Evolutionary conservation across 2,329 filamentous ascomycete species (phyloP).

Genomic region (Fusarium begoniae): DNA sequence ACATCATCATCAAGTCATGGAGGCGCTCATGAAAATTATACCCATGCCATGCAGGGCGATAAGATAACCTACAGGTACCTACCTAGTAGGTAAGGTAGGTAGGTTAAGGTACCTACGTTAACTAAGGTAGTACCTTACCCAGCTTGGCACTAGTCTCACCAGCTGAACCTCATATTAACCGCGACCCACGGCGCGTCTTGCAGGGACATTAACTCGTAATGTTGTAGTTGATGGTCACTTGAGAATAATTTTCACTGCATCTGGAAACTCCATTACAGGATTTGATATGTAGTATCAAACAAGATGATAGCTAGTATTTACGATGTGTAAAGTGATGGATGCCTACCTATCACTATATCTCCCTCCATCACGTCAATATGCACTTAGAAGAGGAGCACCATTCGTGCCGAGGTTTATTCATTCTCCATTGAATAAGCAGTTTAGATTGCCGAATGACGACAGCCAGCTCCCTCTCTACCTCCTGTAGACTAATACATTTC

Average conservation of each 20-base stretch:
- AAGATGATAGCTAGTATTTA: neutral
- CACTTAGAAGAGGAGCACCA: slow-evolving; percentile 3
- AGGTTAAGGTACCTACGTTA: no score
- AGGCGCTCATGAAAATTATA: slow-evolving; percentile 12
- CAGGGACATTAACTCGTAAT: neutral
- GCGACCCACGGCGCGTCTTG: neutral
- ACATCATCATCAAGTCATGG: slow-evolving; percentile 10
- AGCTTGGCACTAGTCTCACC: neutral
- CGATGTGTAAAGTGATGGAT: neutral
- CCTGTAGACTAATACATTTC: neutral
- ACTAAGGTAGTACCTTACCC: neutral
- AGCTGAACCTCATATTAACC: neutral
- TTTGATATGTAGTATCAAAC: neutral
- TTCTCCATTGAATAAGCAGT: neutral
- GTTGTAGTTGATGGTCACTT: neutral
- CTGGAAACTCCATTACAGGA: neutral
- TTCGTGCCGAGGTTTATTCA: slow-evolving; percentile 37
- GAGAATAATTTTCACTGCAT: neutral
- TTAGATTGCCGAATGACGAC: slow-evolving; percentile 22
- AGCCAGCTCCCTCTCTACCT: neutral
- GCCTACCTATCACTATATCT: neutral
- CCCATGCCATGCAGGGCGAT: slow-evolving; percentile 30
- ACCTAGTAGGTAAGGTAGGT: neutral
- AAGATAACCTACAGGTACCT: slow-evolving; percentile 19
- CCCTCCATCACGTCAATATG: neutral